These are phyloP conservation scores for Dendrostoma leiphaemia DNA, from an alignment of 2,329 filamentous ascomycete species.

Conservation along the genomic window DNA sequence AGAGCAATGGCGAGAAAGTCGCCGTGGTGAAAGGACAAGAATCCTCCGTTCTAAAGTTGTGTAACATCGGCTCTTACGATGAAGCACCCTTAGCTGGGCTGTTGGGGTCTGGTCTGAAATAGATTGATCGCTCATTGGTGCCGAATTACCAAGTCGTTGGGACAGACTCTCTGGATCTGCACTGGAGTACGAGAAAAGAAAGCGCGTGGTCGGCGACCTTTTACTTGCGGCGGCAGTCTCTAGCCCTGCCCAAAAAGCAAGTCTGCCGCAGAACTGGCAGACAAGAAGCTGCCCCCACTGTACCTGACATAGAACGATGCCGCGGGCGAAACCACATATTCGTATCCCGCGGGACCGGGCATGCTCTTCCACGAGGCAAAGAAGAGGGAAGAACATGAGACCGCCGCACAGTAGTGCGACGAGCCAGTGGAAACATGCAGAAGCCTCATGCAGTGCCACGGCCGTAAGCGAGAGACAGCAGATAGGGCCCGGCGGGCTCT, in stretches of 20 bases:
- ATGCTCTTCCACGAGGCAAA: neutral
- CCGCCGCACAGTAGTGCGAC: constrained; percentile 11
- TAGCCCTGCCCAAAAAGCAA: neutral
- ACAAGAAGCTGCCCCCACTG: no score
- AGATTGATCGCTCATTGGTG: no score
- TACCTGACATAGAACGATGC: neutral
- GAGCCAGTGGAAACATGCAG: constrained; percentile 2
- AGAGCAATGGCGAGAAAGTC: neutral
- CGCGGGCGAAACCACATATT: neutral
- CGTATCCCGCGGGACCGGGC: neutral
- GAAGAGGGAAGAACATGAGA: neutral
- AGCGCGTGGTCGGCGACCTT: neutral
- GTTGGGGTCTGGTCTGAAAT: no score
- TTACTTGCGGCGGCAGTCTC: neutral
- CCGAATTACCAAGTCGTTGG: neutral
- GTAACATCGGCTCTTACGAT: neutral
- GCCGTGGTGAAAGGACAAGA: neutral
- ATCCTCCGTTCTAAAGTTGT: neutral
- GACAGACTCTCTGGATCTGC: no score
- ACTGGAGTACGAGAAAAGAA: no score
- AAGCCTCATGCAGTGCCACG: constrained; percentile 11
- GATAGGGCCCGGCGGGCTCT: neutral
- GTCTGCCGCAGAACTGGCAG: no score
- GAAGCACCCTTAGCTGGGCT: neutral
- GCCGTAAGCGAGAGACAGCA: constrained; percentile 15